Evolutionary conservation across 2,329 filamentous ascomycete species (phyloP).

Genomic region (Trichophyton rubrum): DNA sequence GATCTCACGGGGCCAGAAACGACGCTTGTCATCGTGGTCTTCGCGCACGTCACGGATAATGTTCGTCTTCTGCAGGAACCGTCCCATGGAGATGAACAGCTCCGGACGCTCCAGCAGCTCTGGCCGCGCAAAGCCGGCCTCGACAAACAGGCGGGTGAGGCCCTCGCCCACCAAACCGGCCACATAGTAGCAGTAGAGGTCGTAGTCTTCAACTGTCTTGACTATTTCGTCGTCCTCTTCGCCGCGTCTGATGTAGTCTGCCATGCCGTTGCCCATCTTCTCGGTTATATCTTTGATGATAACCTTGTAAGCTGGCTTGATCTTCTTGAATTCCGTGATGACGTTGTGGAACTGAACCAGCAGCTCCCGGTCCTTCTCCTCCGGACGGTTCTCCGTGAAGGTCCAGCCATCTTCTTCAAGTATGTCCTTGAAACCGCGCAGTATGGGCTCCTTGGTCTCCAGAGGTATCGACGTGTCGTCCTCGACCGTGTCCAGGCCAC

Average conservation of each 20-base stretch:
- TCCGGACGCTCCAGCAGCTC: constrained; percentile 65
- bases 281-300: constrained; percentile 88
- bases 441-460: constrained; percentile 68
- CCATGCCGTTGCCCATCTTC: constrained; percentile 98
- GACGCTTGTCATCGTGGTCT: constrained; percentile 72
- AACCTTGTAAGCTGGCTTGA: constrained; percentile 69
- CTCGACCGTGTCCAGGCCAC: constrained; percentile 94
- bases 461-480: constrained; percentile 91
- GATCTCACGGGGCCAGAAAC: constrained; percentile 92
- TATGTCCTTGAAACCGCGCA: constrained; percentile 68
- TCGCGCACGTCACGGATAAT: constrained; percentile 94
- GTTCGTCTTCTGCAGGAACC: constrained; percentile 96
- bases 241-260: constrained; percentile 78
- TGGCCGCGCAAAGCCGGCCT: constrained; percentile 73
- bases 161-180: constrained; percentile 97
- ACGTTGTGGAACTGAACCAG: constrained; percentile 86
- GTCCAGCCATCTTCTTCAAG: constrained; percentile 82
- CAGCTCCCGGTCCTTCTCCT: constrained; percentile 89
- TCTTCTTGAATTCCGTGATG: constrained; percentile 70
- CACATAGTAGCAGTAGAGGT: constrained; percentile 95
- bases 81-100: constrained; percentile 89
- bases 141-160: constrained; percentile 77
- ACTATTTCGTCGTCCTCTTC: constrained; percentile 70
- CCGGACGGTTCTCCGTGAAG: constrained; percentile 69
- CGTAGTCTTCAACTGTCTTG: constrained; percentile 75